Conservation (phyloP, 495 filamentous ascomycete genomes). For the Staphylotrichum tortipilum region DNA sequence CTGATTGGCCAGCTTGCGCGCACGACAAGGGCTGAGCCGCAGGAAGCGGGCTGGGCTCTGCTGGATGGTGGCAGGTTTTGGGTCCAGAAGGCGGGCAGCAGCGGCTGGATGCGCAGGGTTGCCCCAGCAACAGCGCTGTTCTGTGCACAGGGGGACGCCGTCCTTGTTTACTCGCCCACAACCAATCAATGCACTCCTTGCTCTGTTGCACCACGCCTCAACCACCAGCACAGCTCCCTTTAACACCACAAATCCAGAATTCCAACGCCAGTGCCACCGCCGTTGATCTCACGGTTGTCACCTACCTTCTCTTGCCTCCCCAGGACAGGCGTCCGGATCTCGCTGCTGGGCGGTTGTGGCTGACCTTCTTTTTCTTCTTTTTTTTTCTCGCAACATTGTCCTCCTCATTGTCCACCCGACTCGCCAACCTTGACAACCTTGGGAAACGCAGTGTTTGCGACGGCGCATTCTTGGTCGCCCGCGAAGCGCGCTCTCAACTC, state of each 20-base stretch:
- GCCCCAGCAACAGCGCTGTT: conserved; percentile 12
- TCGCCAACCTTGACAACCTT: no score
- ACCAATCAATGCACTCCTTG: conserved; percentile 16
- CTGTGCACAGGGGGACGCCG: conserved; percentile 10
- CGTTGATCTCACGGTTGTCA: conserved; percentile 5
- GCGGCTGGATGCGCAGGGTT: conserved; percentile 8
- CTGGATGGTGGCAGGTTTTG: not conserved
- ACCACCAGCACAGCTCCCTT: conserved; percentile 9
- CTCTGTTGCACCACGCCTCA: not conserved
- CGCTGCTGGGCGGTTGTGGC: conserved; percentile 6
- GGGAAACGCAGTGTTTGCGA: no score
- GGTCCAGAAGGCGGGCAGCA: conserved; percentile 5
- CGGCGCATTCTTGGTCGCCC: no score
- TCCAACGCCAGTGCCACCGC: not conserved
- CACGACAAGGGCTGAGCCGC: not conserved
- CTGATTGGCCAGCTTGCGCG: not conserved
- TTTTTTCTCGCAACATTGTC: not conserved
- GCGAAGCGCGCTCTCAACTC: no score
- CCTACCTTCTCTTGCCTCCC: conserved; percentile 1
- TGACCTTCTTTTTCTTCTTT: not conserved
- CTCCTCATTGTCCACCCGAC: no score
- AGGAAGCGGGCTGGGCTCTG: not conserved
- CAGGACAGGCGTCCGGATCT: not conserved
- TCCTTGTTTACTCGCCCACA: conserved; percentile 17
- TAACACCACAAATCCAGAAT: conserved; percentile 19